Base-by-base conservation (phyloP, 805 yeast species). In the Trichomonascus vanleenenianus region DNA sequence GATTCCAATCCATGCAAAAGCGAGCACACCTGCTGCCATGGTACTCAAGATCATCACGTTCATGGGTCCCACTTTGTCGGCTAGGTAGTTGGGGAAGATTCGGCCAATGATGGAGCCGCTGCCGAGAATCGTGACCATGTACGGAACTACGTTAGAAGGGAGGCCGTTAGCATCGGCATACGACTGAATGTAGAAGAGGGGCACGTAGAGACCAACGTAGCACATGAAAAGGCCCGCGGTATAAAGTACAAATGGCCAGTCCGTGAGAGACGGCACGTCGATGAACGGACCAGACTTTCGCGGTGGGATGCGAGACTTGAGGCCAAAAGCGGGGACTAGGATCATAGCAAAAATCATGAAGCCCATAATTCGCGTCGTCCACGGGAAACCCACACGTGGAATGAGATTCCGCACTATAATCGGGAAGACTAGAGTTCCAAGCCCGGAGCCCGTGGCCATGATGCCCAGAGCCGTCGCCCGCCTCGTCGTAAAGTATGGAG, bases 351-450 rank as follows among this genome's bases (percentile, higher is more conserved):
- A 43, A 40, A 68, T 62, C 31, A 73, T 56, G 49, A 76, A 67
- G 0, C 73, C 73, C 42, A 74, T 55, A 3, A 64, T 56, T 48
- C 80, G 60, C 30, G 73, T 60, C 6, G 75, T 71, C 77, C 79
- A 75, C 12, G 63, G 62, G 54, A 70, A 75, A 1, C 79, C 80
- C 19, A 72, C 58, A n/a, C 56, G 53, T 11, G 55, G 51, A 40
- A 71, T 71, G 38, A 75, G 59, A 10, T 56, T 54, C 44, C 71
- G 66, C 18, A 74, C 63, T 66, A 74, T 64, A 33, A 75, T 59
- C 19, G 79, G 77, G 51, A 70, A 71, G 31, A 71, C 44, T 49
- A 72, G 57, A 9, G 78, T 76, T 3, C 79, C 80, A 8, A 75
- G 52, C 3, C 76, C 68, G 0, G 78, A 74, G 16, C 79, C 79